A percentile compares a stretch with the other conserved stretches of the same genome.
These are phyloP conservation scores for Thraustotheca clavata DNA, from an alignment of 352 stramenopile genomes.

Conservation along the genomic window DNA sequence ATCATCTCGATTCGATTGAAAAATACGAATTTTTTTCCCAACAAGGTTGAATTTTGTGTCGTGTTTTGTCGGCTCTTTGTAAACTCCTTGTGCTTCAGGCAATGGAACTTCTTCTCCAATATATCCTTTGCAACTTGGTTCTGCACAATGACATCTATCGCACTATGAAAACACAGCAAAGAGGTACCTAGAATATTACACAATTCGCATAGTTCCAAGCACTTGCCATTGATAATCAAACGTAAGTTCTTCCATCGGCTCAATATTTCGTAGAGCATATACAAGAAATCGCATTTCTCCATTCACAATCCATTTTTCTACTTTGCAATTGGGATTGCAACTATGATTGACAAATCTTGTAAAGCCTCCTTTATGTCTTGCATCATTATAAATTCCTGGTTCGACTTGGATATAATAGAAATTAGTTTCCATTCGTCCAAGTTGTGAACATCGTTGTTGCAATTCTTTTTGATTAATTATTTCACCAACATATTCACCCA, in stretches of 20 bases:
- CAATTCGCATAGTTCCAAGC: constrained; percentile 70
- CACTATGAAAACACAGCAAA: background rate
- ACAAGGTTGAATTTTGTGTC: constrained; percentile 43
- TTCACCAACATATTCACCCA: constrained; percentile 90
- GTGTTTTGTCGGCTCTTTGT: constrained; percentile 48
- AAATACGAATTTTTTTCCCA: constrained; percentile 53
- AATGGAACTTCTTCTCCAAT: constrained; percentile 35
- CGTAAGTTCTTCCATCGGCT: constrained; percentile 84
- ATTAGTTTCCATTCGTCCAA: constrained; percentile 43
- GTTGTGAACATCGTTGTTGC: constrained; percentile 23
- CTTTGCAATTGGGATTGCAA: constrained; percentile 93
- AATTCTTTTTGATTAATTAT: constrained; percentile 87
- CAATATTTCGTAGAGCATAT: constrained; percentile 87
- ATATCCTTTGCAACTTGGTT: constrained; percentile 60
- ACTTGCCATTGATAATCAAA: constrained; percentile 96
- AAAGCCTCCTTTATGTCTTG: constrained; percentile 85
- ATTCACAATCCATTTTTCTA: constrained; percentile 91
- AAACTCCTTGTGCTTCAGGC: constrained; percentile 43
- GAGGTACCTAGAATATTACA: constrained; percentile 21
- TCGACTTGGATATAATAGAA: constrained; percentile 83
- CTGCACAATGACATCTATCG: constrained; percentile 50
- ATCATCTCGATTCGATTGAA: constrained; percentile 45
- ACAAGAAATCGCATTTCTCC: constrained; percentile 91
- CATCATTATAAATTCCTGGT: constrained; percentile 84
- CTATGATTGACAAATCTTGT: constrained; percentile 96